These are phyloP conservation scores for Trypethelium eluteriae DNA, from an alignment of 495 filamentous ascomycete species.

Conservation along the genomic window DNA sequence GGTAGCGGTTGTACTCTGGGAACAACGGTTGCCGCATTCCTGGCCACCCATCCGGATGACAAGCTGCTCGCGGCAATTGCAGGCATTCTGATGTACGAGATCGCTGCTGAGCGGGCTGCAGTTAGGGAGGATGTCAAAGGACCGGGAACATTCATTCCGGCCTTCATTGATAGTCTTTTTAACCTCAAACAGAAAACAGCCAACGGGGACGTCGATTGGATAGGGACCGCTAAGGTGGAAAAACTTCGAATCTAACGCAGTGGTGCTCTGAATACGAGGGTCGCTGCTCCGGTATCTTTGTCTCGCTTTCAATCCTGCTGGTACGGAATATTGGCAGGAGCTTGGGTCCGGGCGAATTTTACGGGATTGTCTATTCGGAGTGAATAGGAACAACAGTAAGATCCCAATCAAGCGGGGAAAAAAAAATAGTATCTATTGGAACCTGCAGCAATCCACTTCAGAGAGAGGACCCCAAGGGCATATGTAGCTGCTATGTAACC, in stretches of 20 bases:
- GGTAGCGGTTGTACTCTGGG: constrained; percentile 85
- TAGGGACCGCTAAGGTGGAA: constrained; percentile 48
- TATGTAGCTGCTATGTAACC: no score
- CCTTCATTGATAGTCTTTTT: constrained; percentile 67
- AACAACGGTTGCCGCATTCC: constrained; percentile 65
- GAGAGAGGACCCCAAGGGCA: no score
- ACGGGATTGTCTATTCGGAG: no score
- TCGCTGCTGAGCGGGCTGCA: constrained; percentile 72
- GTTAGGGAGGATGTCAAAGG: constrained; percentile 57
- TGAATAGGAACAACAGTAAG: no score
- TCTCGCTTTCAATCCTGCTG: not conserved
- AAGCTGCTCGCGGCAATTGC: constrained; percentile 62
- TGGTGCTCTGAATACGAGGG: no score
- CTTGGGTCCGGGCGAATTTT: no score
- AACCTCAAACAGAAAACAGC: constrained; percentile 29
- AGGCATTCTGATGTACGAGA: constrained; percentile 71
- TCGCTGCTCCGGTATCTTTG: no score
- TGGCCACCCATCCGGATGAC: constrained; percentile 54
- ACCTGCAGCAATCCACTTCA: no score
- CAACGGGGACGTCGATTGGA: constrained; percentile 46
- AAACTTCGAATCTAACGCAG: constrained; percentile 12
- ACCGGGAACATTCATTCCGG: constrained; percentile 81
- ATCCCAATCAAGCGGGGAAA: no score
- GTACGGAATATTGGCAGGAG: no score
- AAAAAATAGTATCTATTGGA: no score